These are phyloP conservation scores for Trichomonascaceae sp. DNA, from an alignment of 1,139 yeast species.

Conservation along the genomic window DNA sequence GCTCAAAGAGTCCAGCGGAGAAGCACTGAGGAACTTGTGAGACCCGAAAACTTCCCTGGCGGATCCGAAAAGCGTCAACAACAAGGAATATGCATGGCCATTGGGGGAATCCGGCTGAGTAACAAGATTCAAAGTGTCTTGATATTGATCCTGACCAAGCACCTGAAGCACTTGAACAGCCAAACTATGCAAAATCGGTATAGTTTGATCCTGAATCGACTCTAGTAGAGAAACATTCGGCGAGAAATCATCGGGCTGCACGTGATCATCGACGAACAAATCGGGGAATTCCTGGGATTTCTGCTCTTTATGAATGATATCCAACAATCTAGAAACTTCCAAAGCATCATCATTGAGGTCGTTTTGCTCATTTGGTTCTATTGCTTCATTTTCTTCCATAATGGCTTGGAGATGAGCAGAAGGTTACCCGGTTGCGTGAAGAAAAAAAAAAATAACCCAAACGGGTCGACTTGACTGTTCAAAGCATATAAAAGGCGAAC, in stretches of 20 bases:
- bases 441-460: too few species aligned
- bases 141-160: constrained; percentile 65
- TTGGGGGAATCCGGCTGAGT: constrained; percentile 67
- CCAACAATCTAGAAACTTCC: constrained; percentile 9
- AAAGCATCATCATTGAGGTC: constrained; percentile 5
- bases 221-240: background rate
- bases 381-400: background rate
- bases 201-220: background rate
- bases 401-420: background rate
- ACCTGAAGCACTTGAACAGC: constrained; percentile 67
- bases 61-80: constrained; percentile 70
- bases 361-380: background rate
- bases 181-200: constrained; percentile 69
- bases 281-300: constrained; percentile 1
- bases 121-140: constrained; percentile 64
- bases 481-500: too few species aligned
- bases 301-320: constrained; percentile 12
- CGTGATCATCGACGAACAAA: background rate
- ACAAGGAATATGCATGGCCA: constrained; percentile 66
- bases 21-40: constrained; percentile 13
- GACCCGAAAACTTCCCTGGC: constrained; percentile 25
- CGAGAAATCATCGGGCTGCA: background rate
- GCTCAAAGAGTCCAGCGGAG: background rate
- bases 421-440: background rate
- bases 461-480: too few species aligned